Conservation (phyloP, 2,329 filamentous ascomycete species). For the Tolypocladium amazonense region DNA sequence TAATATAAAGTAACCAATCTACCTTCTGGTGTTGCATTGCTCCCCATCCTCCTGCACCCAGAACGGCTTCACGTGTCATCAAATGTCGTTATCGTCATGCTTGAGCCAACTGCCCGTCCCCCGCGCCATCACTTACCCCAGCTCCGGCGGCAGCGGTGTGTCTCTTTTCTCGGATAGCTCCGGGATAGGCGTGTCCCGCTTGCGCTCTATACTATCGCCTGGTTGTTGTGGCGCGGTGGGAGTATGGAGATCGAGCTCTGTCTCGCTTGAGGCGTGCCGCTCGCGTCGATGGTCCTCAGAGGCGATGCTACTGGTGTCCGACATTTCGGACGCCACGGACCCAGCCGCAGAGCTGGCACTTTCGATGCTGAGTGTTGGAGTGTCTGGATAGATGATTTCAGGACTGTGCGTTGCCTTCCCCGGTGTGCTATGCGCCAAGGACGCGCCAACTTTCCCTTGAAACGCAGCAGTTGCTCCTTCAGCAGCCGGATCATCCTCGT, state of each 20-base stretch:
- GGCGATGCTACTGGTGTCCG: slow-evolving; percentile 30
- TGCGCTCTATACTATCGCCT: slow-evolving; percentile 1
- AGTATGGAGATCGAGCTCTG: slow-evolving; percentile 27
- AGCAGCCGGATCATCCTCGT: slow-evolving; percentile 30
- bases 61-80: not conserved
- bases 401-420: slow-evolving; percentile 11
- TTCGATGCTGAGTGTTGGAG: slow-evolving; percentile 31
- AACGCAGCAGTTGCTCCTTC: slow-evolving; percentile 32
- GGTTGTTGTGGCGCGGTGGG: slow-evolving; percentile 19
- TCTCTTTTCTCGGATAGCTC: slow-evolving; percentile 7
- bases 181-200: slow-evolving; percentile 14
- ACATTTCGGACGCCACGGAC: slow-evolving; percentile 36
- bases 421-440: not conserved
- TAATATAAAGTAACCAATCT: not conserved
- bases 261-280: slow-evolving; percentile 14
- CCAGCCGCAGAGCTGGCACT: slow-evolving; percentile 19
- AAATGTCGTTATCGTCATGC: not conserved
- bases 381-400: slow-evolving; percentile 14
- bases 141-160: not conserved
- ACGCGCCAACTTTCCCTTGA: slow-evolving; percentile 9
- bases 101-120: not conserved
- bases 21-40: not conserved
- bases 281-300: slow-evolving; percentile 19
- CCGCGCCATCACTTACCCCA: not conserved
- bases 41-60: not conserved